Evolutionary conservation across 441 rosid species (phyloP).

Genomic region (Francoa sonchifolia): DNA sequence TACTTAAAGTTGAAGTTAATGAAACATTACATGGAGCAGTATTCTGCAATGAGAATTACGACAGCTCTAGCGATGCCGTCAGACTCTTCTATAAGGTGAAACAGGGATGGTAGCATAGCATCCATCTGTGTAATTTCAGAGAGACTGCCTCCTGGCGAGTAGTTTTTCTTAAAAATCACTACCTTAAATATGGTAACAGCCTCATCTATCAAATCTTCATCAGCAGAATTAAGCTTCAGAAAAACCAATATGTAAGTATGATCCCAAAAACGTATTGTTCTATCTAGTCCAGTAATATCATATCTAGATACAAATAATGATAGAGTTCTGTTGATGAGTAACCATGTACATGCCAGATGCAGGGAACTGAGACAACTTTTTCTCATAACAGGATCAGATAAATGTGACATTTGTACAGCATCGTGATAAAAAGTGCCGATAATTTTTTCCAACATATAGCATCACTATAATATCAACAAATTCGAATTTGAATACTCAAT

Average conservation of each 20-base stretch:
- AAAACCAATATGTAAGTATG: slow-evolving; percentile 15
- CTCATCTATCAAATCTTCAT: slow-evolving; percentile 57
- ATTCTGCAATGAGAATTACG: slow-evolving; percentile 64
- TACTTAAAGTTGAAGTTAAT: slow-evolving; percentile 5
- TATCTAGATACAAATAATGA: slow-evolving; percentile 2
- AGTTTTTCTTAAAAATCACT: slow-evolving; percentile 40
- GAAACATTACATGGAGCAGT: slow-evolving; percentile 46
- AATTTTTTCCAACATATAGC: too few species aligned
- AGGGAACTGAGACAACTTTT: too few species aligned
- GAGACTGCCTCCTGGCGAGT: slow-evolving; percentile 30
- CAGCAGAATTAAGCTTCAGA: slow-evolving; percentile 56
- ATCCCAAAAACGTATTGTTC: slow-evolving; percentile 6
- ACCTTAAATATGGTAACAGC: slow-evolving; percentile 60
- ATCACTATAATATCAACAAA: too few species aligned
- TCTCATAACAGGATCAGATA: too few species aligned
- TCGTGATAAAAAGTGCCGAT: too few species aligned
- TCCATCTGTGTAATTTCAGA: slow-evolving; percentile 42
- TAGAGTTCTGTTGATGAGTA: too few species aligned
- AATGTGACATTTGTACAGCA: too few species aligned
- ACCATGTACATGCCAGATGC: too few species aligned
- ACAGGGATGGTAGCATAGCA: slow-evolving; percentile 43
- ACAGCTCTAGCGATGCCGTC: slow-evolving; percentile 78
- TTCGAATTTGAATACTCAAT: too few species aligned
- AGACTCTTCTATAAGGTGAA: slow-evolving; percentile 77
- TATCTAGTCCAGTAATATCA: neutral